Base-by-base conservation (phyloP, 139 green algal genomes). In the Haematococcus lacustris region DNA sequence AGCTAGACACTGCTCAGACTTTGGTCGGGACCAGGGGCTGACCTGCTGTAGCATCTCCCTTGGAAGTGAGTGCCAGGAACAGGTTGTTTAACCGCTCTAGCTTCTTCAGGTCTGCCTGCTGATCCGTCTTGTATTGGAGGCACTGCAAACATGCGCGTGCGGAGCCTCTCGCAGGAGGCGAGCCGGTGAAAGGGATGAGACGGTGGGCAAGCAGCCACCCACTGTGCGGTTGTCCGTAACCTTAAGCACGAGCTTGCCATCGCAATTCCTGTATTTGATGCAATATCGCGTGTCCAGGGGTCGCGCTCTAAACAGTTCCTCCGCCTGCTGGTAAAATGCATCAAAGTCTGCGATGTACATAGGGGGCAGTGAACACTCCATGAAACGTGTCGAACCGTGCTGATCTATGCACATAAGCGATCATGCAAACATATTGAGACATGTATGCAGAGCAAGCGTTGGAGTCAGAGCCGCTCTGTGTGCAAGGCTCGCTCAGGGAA, bases 101-200 rank as follows among this genome's bases (percentile, higher is more conserved):
- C 72, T 91, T 91, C 74, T 89, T 93, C 23, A 96, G 64, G 77
- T 98, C 93, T 38, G 86, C 30, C 71, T 87, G 76, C 80, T 98
- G 90, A 51, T 97, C 89, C 33, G 93, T 98, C 64, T 89, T 90
- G 73, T 89, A 98, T 66, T 97, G 88, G 17, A 98, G 40, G 65
- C 85, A 92, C 91, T 95, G 85, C 71, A 64, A 5, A 71, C 2
- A n/a, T n/a, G n/a, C n/a, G n/a, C n/a, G n/a, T n/a, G n/a, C n/a
- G n/a, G n/a, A n/a, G n/a, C n/a, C n/a, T n/a, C n/a, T n/a, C n/a
- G n/a, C n/a, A n/a, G n/a, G n/a, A n/a, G n/a, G n/a, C n/a, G n/a
- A n/a, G n/a, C n/a, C n/a, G n/a, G n/a, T n/a, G n/a, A n/a, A n/a
- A 57, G 47, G 13, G 17, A 17, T 57, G 13, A 57, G 47, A 28